phyloP scores from a whole-genome alignment of 75 land plant species.

The Pinus albicaulis region DNA sequence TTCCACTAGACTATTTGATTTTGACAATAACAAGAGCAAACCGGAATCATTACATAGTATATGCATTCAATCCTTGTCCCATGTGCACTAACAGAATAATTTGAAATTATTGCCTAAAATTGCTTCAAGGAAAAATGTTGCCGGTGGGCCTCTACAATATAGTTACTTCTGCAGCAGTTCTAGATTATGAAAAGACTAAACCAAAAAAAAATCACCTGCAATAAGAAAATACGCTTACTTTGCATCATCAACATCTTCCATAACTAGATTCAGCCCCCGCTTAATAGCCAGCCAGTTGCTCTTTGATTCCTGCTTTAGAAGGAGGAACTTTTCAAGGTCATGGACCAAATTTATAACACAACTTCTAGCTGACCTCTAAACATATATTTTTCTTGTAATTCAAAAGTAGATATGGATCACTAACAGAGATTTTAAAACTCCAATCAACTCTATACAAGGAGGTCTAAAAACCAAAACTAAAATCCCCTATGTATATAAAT shows the following conservation, averaged over 20 bases:
- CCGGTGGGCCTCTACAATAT: not conserved
- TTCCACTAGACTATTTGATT: not conserved
- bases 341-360: not conserved
- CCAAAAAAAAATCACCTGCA: not conserved
- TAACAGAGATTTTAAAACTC: not conserved
- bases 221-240: constrained; percentile 47
- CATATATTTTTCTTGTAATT: not conserved
- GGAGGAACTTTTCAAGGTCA: not conserved
- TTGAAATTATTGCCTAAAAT: not conserved
- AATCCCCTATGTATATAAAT: not conserved
- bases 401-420: not conserved
- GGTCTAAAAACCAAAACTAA: not conserved
- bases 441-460: not conserved
- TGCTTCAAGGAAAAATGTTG: not conserved
- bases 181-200: not conserved
- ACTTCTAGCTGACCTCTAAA: not conserved
- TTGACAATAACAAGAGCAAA: not conserved
- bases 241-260: constrained; percentile 79
- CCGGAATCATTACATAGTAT: too few relatives aligned
- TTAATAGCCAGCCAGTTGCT: constrained; percentile 75
- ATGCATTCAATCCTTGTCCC: not conserved
- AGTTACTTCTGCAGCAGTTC: not conserved
- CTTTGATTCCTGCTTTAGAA: constrained; percentile 67
- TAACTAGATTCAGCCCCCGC: constrained; percentile 69
- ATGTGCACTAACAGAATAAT: not conserved